Percentiles rank a stretch among this genome's conserved stretches.
These are phyloP conservation scores for Eimeria necatrix DNA, from an alignment of 169 alveolate species.

Conservation along the genomic window DNA sequence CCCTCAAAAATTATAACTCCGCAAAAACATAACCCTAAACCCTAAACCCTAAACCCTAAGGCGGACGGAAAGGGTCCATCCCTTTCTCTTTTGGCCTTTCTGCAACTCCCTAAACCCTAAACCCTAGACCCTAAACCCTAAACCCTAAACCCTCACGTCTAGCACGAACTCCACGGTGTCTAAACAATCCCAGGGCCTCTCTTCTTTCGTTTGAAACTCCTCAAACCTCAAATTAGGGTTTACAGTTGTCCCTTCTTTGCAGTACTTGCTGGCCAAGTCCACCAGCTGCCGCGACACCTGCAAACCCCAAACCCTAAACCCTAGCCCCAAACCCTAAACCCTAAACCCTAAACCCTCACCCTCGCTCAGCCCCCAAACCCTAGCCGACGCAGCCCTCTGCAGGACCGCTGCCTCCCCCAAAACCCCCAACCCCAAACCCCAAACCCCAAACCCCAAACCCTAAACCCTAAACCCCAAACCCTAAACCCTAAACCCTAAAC, in stretches of 20 bases:
- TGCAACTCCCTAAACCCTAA: too few relatives aligned
- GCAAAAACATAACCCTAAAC: background rate
- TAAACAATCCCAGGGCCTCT: constrained; percentile 71
- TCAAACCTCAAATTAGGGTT: background rate
- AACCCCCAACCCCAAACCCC: too few relatives aligned
- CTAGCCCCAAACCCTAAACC: too few relatives aligned
- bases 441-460: background rate
- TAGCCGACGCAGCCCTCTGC: background rate
- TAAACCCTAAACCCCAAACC: too few relatives aligned
- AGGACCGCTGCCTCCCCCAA: too few relatives aligned
- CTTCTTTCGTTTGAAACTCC: constrained; percentile 20
- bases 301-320: background rate
- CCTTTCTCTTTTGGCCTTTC: background rate
- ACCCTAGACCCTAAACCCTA: background rate
- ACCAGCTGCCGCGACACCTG: constrained; percentile 42
- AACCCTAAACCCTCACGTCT: constrained; percentile 17
- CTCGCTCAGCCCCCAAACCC: background rate
- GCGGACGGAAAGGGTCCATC: too few relatives aligned
- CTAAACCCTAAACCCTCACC: too few relatives aligned
- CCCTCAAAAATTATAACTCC: background rate
- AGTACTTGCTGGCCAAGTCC: constrained; percentile 14
- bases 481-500: background rate
- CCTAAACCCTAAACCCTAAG: constrained; percentile 27
- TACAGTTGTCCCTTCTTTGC: background rate
- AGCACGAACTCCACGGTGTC: constrained; percentile 75